Percentiles rank a stretch among this genome's conserved stretches.
These are phyloP conservation scores for Ophiostoma sp. DNA, from an alignment of 2,329 filamentous ascomycete species.

Conservation along the genomic window DNA sequence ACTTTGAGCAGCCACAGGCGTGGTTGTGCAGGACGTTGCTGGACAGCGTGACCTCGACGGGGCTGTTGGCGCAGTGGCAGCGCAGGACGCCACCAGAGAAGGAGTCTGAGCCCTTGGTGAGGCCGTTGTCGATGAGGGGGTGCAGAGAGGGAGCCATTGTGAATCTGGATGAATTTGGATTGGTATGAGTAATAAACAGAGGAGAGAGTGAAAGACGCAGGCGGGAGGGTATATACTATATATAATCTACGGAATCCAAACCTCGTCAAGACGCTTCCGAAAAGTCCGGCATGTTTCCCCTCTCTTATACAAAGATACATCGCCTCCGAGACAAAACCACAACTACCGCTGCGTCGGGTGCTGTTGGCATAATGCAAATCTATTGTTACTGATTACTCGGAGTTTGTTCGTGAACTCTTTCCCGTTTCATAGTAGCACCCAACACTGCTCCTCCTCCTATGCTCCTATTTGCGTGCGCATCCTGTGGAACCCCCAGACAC, in stretches of 20 bases:
- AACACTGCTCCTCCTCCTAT: background rate
- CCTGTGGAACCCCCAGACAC: background rate
- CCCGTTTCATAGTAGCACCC: conserved; percentile 8
- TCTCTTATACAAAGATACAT: background rate
- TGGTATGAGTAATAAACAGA: background rate
- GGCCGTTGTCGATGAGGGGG: conserved; percentile 56
- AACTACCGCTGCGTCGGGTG: conserved; percentile 4
- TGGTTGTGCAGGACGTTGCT: conserved; percentile 63
- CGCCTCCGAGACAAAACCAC: background rate
- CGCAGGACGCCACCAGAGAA: conserved; percentile 56
- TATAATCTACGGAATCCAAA: background rate
- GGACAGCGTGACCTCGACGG: conserved; percentile 52
- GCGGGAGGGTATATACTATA: background rate
- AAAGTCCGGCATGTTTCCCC: conserved; percentile 3
- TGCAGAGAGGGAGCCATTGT: conserved; percentile 43
- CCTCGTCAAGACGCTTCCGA: conserved; percentile 9
- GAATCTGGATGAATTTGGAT: background rate
- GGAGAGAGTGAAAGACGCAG: too few species aligned
- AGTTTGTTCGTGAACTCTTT: conserved; percentile 6
- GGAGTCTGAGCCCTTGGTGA: conserved; percentile 49
- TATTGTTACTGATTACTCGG: background rate
- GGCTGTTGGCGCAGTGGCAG: conserved; percentile 53
- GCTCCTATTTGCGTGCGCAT: background rate
- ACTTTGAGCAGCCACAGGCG: conserved; percentile 65
- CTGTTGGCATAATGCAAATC: background rate